phyloP scores from a whole-genome alignment of 192 early-diverging fungal species.

The Coemansia sp. region DNA sequence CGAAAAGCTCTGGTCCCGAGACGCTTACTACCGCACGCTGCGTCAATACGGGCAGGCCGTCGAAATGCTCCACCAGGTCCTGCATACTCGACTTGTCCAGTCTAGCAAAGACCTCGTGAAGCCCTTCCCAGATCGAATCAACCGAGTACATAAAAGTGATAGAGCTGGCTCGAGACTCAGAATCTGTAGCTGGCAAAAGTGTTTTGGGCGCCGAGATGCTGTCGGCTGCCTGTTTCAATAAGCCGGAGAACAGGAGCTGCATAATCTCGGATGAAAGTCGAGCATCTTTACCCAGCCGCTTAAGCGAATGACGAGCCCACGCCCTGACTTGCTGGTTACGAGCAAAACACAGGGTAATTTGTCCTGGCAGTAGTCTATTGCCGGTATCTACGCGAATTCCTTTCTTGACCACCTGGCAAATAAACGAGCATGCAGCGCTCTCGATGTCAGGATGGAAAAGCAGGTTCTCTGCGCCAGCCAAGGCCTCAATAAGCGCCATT shows the following conservation, averaged over 20 bases:
- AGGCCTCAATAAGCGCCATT: conserved; percentile 14
- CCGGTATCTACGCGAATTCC: conserved; percentile 23
- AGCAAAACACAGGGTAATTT: conserved; percentile 24
- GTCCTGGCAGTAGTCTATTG: conserved; percentile 26
- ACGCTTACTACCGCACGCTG: conserved; percentile 15
- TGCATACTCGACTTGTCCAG: conserved; percentile 19
- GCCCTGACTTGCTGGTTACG: conserved; percentile 7
- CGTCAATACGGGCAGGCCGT: conserved; percentile 16
- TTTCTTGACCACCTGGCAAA: conserved; percentile 6
- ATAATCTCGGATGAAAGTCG: neutral
- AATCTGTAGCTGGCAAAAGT: conserved; percentile 2
- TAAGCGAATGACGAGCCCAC: conserved; percentile 39
- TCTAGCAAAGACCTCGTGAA: conserved; percentile 24
- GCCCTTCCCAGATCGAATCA: conserved; percentile 29
- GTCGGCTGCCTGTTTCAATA: conserved; percentile 15
- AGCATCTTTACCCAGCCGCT: conserved; percentile 17
- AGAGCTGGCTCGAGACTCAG: neutral
- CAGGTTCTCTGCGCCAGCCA: conserved; percentile 16
- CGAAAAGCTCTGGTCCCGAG: conserved; percentile 24
- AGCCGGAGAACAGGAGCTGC: conserved; percentile 11
- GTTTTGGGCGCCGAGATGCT: neutral
- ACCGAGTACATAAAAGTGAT: conserved; percentile 26
- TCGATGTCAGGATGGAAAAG: conserved; percentile 19
- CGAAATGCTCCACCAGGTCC: conserved; percentile 19
- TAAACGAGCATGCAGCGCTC: conserved; percentile 13